phyloP scores from a whole-genome alignment of 495 filamentous ascomycete genomes.

The Beverwykella pulmonaria region DNA sequence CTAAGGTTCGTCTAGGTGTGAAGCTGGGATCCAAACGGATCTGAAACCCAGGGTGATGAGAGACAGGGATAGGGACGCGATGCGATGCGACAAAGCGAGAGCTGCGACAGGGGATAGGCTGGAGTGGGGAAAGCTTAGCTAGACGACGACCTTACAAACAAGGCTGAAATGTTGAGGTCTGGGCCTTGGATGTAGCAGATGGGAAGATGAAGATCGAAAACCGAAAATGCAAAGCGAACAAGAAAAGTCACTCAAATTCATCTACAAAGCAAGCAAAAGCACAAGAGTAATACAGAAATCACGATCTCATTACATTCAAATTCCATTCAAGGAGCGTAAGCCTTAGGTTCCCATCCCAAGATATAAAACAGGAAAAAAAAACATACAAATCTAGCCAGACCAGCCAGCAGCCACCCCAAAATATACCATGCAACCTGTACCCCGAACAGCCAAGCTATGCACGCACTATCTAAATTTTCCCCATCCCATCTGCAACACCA shows the following conservation, averaged over 20 bases:
- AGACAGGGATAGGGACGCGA: neutral
- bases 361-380: neutral
- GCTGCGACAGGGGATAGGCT: neutral
- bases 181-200: neutral
- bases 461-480: conserved; percentile 5
- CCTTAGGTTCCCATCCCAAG: neutral
- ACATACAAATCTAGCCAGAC: too few relatives aligned
- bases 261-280: too few relatives aligned
- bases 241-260: too few relatives aligned
- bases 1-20: neutral
- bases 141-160: conserved; percentile 9
- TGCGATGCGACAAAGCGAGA: neutral
- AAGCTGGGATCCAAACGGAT: neutral
- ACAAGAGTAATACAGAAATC: conserved; percentile 7
- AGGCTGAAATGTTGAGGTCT: too few relatives aligned
- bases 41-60: neutral
- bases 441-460: neutral
- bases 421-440: neutral
- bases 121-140: conserved; percentile 6
- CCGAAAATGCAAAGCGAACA: too few relatives aligned
- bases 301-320: conserved; percentile 5
- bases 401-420: neutral
- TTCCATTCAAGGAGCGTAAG: neutral
- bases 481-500: neutral
- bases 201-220: neutral